A percentile compares a stretch with the other conserved stretches of the same genome.
Conservation (phyloP, 2,329 filamentous ascomycete species). For the Basipetospora chlamydospora region DNA sequence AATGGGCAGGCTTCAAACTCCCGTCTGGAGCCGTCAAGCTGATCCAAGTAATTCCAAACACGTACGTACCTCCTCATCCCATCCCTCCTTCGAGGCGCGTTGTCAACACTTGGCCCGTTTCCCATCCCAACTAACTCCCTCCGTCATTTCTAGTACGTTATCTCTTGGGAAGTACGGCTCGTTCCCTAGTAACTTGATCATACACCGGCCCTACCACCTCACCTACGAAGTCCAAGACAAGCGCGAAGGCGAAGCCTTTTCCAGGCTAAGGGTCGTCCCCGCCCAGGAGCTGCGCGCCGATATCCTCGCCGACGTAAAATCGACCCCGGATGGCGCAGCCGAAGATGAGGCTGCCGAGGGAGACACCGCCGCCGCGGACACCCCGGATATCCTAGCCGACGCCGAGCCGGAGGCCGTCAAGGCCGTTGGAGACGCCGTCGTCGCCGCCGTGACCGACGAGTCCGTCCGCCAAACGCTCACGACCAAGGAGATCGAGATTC, state of each 20-base stretch:
- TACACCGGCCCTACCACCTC: slow-evolving; percentile 81
- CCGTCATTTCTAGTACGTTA: slow-evolving; percentile 46
- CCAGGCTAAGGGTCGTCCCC: slow-evolving; percentile 62
- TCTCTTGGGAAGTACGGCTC: slow-evolving; percentile 85
- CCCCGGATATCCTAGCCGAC: slow-evolving; percentile 9
- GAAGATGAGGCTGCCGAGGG: slow-evolving; percentile 31
- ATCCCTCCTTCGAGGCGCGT: neutral
- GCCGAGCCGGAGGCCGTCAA: slow-evolving; percentile 7
- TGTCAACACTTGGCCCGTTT: no score
- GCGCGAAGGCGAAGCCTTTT: slow-evolving; percentile 46
- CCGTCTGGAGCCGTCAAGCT: slow-evolving; percentile 43
- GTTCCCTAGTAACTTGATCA: slow-evolving; percentile 76
- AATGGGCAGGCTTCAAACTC: slow-evolving; percentile 45
- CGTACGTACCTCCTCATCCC: slow-evolving; percentile 24
- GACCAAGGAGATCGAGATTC: slow-evolving; percentile 60
- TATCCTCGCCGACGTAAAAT: slow-evolving; percentile 37
- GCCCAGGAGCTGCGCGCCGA: slow-evolving; percentile 75
- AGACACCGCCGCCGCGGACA: slow-evolving; percentile 21
- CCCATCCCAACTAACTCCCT: no score
- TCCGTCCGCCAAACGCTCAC: slow-evolving; percentile 61
- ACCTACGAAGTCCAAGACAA: slow-evolving; percentile 81
- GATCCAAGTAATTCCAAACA: slow-evolving; percentile 44
- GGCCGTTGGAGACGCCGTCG: slow-evolving; percentile 2
- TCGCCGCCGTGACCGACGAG: slow-evolving; percentile 25
- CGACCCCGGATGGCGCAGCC: slow-evolving; percentile 24